Evolutionary conservation across 192 early-diverging fungal species (phyloP), one percentile per base, ranked within the genome.

Genomic region (Globomyces pollinis-pini): DNA sequence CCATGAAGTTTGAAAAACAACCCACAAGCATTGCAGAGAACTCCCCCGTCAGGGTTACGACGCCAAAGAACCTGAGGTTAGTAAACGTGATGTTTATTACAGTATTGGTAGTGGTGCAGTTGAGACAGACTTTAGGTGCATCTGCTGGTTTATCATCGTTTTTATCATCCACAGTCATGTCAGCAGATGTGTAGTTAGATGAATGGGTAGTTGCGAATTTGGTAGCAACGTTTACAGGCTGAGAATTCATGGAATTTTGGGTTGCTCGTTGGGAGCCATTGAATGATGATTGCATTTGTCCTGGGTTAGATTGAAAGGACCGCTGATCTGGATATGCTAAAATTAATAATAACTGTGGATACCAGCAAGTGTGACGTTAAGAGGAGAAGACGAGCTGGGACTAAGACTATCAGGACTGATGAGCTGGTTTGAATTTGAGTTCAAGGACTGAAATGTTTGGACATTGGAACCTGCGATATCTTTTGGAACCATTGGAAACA

Each of bases 11-110:
- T 99, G 67, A 84, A 86, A 67, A 76, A 99, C 54, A 99, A 69
- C 0, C 96, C 96, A 64, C 96, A 99, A 0, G 94, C 94, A 54
- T 99, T 99, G 66, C 96, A 99, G 12, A 99, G 83, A 1, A 91
- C 83, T 28, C 90, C 86, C 30, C 94, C 94, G 39, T 85, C 76
- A 7, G 86, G 83, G 67, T 93, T 84, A n/a, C 93, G 74, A 3
- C 96, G 84, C 96, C 96, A 99, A 26, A 99, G 77, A n/a, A n/a
- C n/a, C n/a, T n/a, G n/a, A n/a, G n/a, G n/a, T n/a, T n/a, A n/a
- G n/a, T n/a, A n/a, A n/a, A n/a, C n/a, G n/a, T n/a, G n/a, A n/a
- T n/a, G n/a, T n/a, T n/a, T n/a, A n/a, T n/a, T 1, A 93, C 87
- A 2, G 96, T 99, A n/a, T 84, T 87, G 28, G 85, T 90, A 1